Evolutionary conservation across 257 asterid genomes (phyloP).

Genomic region (Catharanthus roseus): DNA sequence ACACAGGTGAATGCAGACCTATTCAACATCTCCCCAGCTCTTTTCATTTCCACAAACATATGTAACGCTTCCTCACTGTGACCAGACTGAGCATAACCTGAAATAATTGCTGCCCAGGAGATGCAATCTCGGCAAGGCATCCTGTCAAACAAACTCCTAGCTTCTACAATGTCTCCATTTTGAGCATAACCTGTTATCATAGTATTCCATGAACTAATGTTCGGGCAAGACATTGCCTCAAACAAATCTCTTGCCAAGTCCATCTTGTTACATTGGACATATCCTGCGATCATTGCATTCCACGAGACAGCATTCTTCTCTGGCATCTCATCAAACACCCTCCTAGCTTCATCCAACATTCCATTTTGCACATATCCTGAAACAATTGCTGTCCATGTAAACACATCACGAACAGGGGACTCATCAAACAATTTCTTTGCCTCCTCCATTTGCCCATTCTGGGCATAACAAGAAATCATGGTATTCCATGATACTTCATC

Average conservation of each 20-base stretch:
- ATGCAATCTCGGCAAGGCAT: slow-evolving; percentile 81
- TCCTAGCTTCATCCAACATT: slow-evolving; percentile 64
- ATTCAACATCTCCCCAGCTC: slow-evolving; percentile 61
- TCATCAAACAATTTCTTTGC: slow-evolving; percentile 66
- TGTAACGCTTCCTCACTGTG: slow-evolving; percentile 56
- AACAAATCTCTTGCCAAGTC: slow-evolving; percentile 71
- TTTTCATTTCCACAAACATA: slow-evolving; percentile 56
- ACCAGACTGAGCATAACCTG: slow-evolving; percentile 74
- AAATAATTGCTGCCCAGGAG: slow-evolving; percentile 94
- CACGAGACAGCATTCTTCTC: slow-evolving; percentile 77
- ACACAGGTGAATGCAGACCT: slow-evolving; percentile 58
- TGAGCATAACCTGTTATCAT: slow-evolving; percentile 87
- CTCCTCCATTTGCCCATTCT: slow-evolving; percentile 54
- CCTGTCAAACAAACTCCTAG: slow-evolving; percentile 56
- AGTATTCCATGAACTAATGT: slow-evolving; percentile 88
- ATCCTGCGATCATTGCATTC: slow-evolving; percentile 93
- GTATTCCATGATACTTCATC: slow-evolving; percentile 90
- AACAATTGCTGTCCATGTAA: slow-evolving; percentile 88
- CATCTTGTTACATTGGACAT: slow-evolving; percentile 64
- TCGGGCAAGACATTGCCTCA: slow-evolving; percentile 70
- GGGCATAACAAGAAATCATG: slow-evolving; percentile 77
- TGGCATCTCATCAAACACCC: slow-evolving; percentile 68
- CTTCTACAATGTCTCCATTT: slow-evolving; percentile 51
- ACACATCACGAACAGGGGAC: slow-evolving; percentile 64
- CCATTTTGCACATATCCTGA: slow-evolving; percentile 85